Base-by-base conservation (phyloP, 2,329 filamentous ascomycete species). In the Claviceps fusiformis region DNA sequence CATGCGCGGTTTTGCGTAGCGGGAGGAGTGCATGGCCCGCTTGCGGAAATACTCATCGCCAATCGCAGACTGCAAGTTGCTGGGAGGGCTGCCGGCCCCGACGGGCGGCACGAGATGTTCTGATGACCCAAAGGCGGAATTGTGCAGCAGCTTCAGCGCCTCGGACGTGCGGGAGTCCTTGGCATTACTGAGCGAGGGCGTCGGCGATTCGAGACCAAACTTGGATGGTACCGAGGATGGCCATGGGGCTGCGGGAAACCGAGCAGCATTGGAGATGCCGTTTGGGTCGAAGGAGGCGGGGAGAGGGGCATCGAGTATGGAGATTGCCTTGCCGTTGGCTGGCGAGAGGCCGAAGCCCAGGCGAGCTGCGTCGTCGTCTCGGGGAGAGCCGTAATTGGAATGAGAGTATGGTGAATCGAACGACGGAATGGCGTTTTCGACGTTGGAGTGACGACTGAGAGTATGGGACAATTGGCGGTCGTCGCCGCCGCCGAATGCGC, bases 211-310 rank as follows among this genome's bases (percentile, higher is more conserved):
- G 61, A 96, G 75, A 15, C 88, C 88, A 63, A 97, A 96, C 63
- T 92, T 89, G 53, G 89, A 88, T 10, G 93, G 93, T 11, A 97
- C 87, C 0, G 92, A 97, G 0, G 91, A 89, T 8, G 92, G 91
- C 70, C 95, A 90, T 0, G 91, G 89, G 0, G 88, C 93, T 37
- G 71, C 74, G 19, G 76, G 76, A 67, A 91, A 90, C 57, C 89
- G 83, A 19, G 92, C 91, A 59, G 89, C 90, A 67, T 92, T 88
- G 11, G 91, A 96, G 54, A 96, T 88, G 52, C 91, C 92, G 65
- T 96, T 93, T 63, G 90, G 95, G 70, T 97, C 93, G 68, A 97
- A 96, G 0, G 92, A 97, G 9, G 91, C 89, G 1, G 93, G 93
- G 9, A 97, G 79, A 17, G 89, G 90, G 2, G 90, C 93, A 71